Evolutionary conservation across 139 green algal genomes (phyloP), one percentile per base, ranked within the genome.

Genomic region (Nannochloris sp.): DNA sequence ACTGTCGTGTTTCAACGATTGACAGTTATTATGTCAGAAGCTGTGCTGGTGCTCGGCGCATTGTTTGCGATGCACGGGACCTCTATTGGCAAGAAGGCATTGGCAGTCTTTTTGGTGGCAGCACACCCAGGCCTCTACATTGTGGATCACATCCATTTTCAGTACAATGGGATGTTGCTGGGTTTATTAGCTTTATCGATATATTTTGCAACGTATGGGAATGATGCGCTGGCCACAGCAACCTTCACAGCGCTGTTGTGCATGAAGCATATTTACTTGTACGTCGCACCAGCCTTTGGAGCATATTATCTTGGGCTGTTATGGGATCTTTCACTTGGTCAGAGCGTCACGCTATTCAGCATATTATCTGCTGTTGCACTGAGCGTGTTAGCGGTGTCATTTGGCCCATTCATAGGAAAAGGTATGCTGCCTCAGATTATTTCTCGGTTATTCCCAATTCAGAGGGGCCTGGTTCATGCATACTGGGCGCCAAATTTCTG

Each of bases 131-230:
- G 84, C 0, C 81, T 98, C 34, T 62, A 97, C 11, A 78, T 97
- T 61, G 88, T 98, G 57, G 92, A 98, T 72, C 89, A 98, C 81
- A 81, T 98, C 18, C 92, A 98, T 72, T 98, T 98, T 62, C 92
- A 98, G 77, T 98, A 97, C 83, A 98, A 98, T 74, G 88, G 92
- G 25, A 44, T 95, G 12, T 75, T 98, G 50, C 70, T 97, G 24
- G 92, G 90, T 25, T 25, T 94, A 23, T 77, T 94, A 49, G 6
- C 91, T 58, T 78, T 73, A 73, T 88, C 85, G 0, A 55, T 95
- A 14, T 34, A 64, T 14, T 48, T 75, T 18, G 58, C 80, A 4
- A 57, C 64, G 11, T 31, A 64, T 53, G 72, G 64, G 24, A 62
- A 67, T 12, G 48, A 84, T 40, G 49, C 81, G 5, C 43, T 46